Conservation (phyloP, 2,329 filamentous ascomycete species). For the Aspergillus terreus region DNA sequence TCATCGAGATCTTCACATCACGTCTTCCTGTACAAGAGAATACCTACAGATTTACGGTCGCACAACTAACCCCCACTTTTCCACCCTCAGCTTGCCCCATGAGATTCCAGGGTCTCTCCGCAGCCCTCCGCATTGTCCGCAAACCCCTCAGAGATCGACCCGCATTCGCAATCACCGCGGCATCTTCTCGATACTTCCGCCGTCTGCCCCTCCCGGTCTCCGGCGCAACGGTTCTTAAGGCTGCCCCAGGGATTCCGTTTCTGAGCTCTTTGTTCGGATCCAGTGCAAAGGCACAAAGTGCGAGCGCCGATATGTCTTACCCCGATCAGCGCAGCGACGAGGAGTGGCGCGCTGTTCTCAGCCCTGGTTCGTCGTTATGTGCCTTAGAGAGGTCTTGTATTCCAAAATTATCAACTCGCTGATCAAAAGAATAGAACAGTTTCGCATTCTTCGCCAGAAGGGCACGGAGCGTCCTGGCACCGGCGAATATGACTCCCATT, state of each 20-base stretch:
- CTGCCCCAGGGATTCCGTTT: constrained; percentile 77
- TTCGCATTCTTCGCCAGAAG: constrained; percentile 86
- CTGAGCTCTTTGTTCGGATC: constrained; percentile 71
- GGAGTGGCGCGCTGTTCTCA: constrained; percentile 87
- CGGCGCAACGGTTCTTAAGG: constrained; percentile 44
- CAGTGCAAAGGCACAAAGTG: constrained; percentile 46
- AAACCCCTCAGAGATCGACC: constrained; percentile 16
- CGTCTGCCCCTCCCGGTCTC: constrained; percentile 22
- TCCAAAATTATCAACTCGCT: too few species aligned
- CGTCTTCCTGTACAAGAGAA: too few species aligned
- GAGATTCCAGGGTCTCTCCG: constrained; percentile 19
- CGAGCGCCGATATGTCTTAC: constrained; percentile 50
- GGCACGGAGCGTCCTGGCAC: constrained; percentile 80
- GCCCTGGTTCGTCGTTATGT: constrained; percentile 56
- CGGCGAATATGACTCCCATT: constrained; percentile 85
- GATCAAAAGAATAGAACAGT: constrained; percentile 67
- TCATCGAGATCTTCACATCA: too few species aligned
- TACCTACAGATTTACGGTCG: background rate
- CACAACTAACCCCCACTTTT: background rate
- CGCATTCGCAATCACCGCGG: constrained; percentile 18
- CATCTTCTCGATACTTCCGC: background rate
- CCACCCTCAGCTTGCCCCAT: constrained; percentile 16
- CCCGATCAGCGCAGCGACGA: constrained; percentile 76
- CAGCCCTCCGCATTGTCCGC: constrained; percentile 17
- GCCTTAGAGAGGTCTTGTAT: constrained; percentile 3